Conservation (phyloP, 2,329 filamentous ascomycete species). For the Pseudogymnoascus sp. region DNA sequence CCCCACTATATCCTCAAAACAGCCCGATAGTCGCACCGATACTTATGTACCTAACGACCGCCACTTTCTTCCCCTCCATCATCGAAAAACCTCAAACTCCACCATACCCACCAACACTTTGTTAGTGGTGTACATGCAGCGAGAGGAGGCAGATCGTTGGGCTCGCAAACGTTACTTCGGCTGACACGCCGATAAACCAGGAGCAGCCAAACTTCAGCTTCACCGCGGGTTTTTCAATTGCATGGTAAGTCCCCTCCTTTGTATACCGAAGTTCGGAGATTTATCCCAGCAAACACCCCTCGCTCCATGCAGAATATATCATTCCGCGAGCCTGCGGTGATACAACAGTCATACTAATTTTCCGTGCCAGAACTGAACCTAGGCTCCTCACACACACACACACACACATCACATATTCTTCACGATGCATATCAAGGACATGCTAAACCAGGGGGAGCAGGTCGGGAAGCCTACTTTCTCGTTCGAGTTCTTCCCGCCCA, state of each 20-base stretch:
- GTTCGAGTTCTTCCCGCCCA: constrained; percentile 98
- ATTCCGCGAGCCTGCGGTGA: not conserved
- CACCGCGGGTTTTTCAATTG: not conserved
- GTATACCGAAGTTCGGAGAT: constrained; percentile 8
- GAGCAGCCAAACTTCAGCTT: constrained; percentile 21
- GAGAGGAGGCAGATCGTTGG: constrained; percentile 44
- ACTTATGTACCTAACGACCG: constrained; percentile 8
- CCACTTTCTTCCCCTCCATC: constrained; percentile 10
- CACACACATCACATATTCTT: not conserved
- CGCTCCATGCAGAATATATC: not conserved
- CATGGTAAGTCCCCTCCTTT: constrained; percentile 13
- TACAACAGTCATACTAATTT: not conserved
- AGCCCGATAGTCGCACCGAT: constrained; percentile 7
- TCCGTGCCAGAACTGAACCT: not conserved
- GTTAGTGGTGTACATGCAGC: constrained; percentile 40
- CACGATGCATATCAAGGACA: constrained; percentile 92
- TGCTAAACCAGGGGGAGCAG: constrained; percentile 74
- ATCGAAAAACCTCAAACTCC: constrained; percentile 7
- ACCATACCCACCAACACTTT: not conserved
- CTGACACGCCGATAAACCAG: constrained; percentile 24
- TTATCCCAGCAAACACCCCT: constrained; percentile 6
- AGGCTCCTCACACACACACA: not conserved
- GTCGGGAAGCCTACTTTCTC: constrained; percentile 84
- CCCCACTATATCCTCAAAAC: constrained; percentile 7
- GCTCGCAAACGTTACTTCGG: constrained; percentile 39